These are phyloP conservation scores for Styphnolobium japonicum DNA, from an alignment of 306 rosid species.

Conservation along the genomic window DNA sequence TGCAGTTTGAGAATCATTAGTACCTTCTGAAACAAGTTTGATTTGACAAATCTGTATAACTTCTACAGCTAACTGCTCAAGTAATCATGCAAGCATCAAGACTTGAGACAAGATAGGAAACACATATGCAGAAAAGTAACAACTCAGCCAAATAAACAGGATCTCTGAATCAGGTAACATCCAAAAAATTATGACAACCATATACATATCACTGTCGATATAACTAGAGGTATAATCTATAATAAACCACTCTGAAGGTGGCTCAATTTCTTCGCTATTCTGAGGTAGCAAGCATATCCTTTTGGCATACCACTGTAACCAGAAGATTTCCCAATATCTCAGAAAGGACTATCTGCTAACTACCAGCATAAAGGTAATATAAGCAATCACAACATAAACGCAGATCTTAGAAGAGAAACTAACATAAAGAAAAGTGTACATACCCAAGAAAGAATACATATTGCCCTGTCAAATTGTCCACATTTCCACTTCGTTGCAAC, in stretches of 20 bases:
- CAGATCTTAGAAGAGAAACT: not conserved
- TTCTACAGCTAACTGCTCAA: not conserved
- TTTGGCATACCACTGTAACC: not conserved
- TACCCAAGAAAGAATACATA: constrained; percentile 94
- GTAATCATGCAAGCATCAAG: not conserved
- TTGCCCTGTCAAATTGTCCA: constrained; percentile 91
- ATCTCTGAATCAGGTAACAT: not conserved
- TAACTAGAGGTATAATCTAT: not conserved
- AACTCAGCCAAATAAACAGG: not conserved
- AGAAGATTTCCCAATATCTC: not conserved
- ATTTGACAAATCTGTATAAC: not conserved
- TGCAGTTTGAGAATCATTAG: constrained; percentile 40
- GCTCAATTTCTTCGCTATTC: not conserved
- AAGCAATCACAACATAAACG: not conserved
- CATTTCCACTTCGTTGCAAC: constrained; percentile 91
- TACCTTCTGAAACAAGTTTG: constrained; percentile 6
- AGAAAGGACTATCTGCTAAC: not conserved
- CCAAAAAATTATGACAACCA: not conserved
- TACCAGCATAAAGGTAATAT: not conserved
- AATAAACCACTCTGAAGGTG: not conserved
- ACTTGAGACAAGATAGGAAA: constrained; percentile 2
- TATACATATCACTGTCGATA: not conserved
- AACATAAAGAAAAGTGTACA: constrained; percentile 10
- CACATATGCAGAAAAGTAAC: not conserved
- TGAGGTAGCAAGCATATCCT: not conserved